A percentile compares a stretch with the other conserved stretches of the same genome.
Conservation (phyloP, 352 stramenopile species). For the Phytophthora idaei region DNA sequence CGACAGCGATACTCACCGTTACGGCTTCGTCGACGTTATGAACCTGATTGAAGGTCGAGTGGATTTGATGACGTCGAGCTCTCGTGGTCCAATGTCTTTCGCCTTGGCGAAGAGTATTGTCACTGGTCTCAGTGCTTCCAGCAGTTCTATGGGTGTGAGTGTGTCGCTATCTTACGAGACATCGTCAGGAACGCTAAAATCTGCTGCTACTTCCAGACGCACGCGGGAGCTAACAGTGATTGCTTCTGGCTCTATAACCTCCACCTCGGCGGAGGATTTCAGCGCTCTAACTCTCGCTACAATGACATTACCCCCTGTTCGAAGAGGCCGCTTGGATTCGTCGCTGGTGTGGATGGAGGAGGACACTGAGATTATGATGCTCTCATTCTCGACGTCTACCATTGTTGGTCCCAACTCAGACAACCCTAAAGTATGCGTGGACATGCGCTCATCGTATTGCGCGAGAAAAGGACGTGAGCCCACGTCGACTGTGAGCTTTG, state of each 20-base stretch:
- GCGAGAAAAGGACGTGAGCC: constrained; percentile 50
- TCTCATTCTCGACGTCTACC: constrained; percentile 81
- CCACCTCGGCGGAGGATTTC: constrained; percentile 36
- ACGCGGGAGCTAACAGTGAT: constrained; percentile 54
- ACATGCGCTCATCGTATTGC: constrained; percentile 63
- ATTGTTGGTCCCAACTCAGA: constrained; percentile 67
- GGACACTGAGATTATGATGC: constrained; percentile 62
- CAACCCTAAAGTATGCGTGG: constrained; percentile 72
- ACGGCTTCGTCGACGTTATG: constrained; percentile 74
- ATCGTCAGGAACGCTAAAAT: constrained; percentile 38
- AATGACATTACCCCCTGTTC: constrained; percentile 56
- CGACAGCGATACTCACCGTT: constrained; percentile 40
- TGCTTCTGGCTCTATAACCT: constrained; percentile 26
- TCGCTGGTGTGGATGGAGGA: constrained; percentile 81
- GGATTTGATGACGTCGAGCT: constrained; percentile 54
- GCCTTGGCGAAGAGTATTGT: constrained; percentile 65
- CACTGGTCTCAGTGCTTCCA: constrained; percentile 43
- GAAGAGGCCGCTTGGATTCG: constrained; percentile 56
- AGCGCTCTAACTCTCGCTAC: constrained; percentile 61
- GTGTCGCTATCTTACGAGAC: constrained; percentile 68
- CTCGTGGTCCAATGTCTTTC: constrained; percentile 60
- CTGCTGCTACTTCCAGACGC: constrained; percentile 39
- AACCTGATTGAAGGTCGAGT: constrained; percentile 58
- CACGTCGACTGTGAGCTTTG: constrained; percentile 58
- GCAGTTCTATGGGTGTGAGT: constrained; percentile 46